Percentiles rank a stretch among this genome's conserved stretches.
These are phyloP conservation scores for Diplosphaera chodatii DNA, from an alignment of 139 green algal species.

Conservation along the genomic window DNA sequence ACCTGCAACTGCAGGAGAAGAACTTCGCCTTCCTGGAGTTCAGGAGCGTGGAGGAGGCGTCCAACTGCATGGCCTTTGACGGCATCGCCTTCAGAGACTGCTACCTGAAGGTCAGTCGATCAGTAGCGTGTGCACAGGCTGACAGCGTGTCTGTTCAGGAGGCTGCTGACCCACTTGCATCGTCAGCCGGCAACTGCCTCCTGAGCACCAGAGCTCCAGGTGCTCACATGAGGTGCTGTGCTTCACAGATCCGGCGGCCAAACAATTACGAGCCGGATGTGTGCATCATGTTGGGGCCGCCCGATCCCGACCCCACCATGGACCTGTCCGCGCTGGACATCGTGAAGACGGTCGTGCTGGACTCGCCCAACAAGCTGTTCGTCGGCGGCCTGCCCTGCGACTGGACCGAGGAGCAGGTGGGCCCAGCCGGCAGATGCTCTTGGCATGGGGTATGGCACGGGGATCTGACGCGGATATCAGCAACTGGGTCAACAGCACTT, in stretches of 20 bases:
- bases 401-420: conserved; percentile 61
- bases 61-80: conserved; percentile 75
- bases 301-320: conserved; percentile 61
- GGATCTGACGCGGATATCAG: too few relatives aligned
- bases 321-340: conserved; percentile 51
- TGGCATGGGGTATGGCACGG: too few relatives aligned
- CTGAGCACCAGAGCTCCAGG: too few relatives aligned
- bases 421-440: too few relatives aligned
- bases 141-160: too few relatives aligned
- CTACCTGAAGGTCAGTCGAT: conserved; percentile 66
- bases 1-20: too few relatives aligned
- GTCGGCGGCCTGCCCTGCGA: conserved; percentile 73
- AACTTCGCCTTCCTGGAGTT: conserved; percentile 70
- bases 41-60: conserved; percentile 67
- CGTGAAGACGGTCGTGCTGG: conserved; percentile 61
- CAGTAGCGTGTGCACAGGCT: too few relatives aligned
- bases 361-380: conserved; percentile 78
- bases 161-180: too few relatives aligned
- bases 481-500: too few relatives aligned
- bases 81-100: conserved; percentile 51
- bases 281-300: conserved; percentile 67
- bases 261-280: conserved; percentile 71
- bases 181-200: too few relatives aligned
- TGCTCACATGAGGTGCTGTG: too few relatives aligned
- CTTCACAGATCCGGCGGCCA: conserved; percentile 59